Evolutionary conservation across 371 early-diverging fungal genomes (phyloP).

Genomic region (Syncephalastrum sp.): DNA sequence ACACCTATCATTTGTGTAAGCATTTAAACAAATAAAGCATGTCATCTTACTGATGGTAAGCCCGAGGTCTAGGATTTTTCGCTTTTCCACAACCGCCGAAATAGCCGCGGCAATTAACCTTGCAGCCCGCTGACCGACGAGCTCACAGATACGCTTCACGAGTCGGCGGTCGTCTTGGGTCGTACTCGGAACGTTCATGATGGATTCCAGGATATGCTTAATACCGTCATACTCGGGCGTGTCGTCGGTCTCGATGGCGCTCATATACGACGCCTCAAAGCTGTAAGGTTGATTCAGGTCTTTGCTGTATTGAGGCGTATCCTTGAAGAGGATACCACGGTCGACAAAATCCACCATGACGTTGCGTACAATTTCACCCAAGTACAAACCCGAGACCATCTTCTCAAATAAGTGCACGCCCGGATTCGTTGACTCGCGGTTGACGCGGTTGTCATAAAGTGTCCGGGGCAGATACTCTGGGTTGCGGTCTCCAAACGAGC

Average conservation of each 20-base stretch:
- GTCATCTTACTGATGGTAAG: conserved; percentile 70
- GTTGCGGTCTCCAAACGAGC: conserved; percentile 80
- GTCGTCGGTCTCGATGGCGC: conserved; percentile 81
- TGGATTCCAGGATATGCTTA: conserved; percentile 73
- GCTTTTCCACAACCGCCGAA: conserved; percentile 67
- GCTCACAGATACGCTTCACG: conserved; percentile 75
- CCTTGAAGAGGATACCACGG: conserved; percentile 81
- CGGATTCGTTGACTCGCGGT: conserved; percentile 81
- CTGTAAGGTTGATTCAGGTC: conserved; percentile 69
- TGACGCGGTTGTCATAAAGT: conserved; percentile 79
- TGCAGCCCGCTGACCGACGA: conserved; percentile 87
- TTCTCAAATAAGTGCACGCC: conserved; percentile 86
- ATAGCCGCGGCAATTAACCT: conserved; percentile 83
- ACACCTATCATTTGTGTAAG: conserved; percentile 47
- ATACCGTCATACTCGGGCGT: conserved; percentile 67
- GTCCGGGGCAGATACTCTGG: conserved; percentile 75
- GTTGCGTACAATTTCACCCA: conserved; percentile 88
- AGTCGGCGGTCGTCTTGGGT: conserved; percentile 78
- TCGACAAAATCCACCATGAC: conserved; percentile 79
- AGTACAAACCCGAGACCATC: conserved; percentile 93
- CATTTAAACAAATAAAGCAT: not conserved
- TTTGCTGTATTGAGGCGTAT: conserved; percentile 43
- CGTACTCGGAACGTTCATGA: conserved; percentile 68
- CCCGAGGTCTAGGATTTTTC: conserved; percentile 52
- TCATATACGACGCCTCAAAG: conserved; percentile 90